Percentiles rank a stretch among this genome's conserved stretches.
These are phyloP conservation scores for Trametes elegans DNA, from an alignment of 768 basidiomycete species.

Conservation along the genomic window DNA sequence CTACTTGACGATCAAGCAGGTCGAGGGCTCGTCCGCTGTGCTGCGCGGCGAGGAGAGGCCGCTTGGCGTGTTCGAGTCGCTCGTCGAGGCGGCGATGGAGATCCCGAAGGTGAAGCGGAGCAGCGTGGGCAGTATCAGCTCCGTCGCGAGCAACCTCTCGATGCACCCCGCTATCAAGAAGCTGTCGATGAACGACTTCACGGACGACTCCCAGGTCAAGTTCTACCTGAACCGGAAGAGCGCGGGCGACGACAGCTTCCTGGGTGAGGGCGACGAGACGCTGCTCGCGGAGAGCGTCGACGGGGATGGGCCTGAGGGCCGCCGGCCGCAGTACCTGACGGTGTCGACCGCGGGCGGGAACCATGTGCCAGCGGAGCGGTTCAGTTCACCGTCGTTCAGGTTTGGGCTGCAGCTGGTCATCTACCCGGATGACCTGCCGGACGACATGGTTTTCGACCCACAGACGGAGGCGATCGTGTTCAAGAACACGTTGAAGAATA, in stretches of 20 bases:
- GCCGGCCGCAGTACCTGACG: constrained; percentile 38
- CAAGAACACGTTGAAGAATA: constrained; percentile 65
- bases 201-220: constrained; percentile 95
- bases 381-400: constrained; percentile 77
- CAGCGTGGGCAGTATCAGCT: constrained; percentile 91
- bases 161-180: constrained; percentile 95
- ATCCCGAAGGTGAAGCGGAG: constrained; percentile 89
- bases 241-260: constrained; percentile 42
- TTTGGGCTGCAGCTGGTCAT: constrained; percentile 88
- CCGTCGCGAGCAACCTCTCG: constrained; percentile 87
- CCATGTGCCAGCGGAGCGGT: constrained; percentile 65
- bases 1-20: constrained; percentile 90
- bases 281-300: constrained; percentile 39
- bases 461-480: constrained; percentile 93
- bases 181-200: constrained; percentile 95
- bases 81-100: constrained; percentile 78
- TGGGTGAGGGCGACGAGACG: constrained; percentile 41
- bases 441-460: constrained; percentile 93
- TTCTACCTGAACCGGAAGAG: constrained; percentile 84
- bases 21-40: constrained; percentile 82
- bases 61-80: constrained; percentile 83
- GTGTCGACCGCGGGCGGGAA: constrained; percentile 36
- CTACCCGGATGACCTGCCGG: constrained; percentile 88
- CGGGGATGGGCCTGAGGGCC: constrained; percentile 28
- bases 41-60: constrained; percentile 75